phyloP scores from a whole-genome alignment of 345 rosid species.

The Eucalyptus camaldulensis region DNA sequence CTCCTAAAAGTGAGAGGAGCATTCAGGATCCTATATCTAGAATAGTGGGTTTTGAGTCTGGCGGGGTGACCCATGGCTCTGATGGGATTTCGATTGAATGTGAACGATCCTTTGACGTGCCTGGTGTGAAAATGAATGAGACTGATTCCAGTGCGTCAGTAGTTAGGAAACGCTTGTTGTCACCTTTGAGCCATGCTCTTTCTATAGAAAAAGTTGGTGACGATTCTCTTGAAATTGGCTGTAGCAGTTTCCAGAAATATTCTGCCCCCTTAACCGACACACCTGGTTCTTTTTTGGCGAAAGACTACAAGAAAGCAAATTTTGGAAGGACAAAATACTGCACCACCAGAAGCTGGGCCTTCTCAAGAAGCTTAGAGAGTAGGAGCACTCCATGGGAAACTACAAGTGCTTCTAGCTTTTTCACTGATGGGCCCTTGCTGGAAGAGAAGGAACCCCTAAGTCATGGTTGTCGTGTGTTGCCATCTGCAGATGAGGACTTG shows the following conservation, averaged over 20 bases:
- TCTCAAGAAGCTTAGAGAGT: constrained; percentile 35
- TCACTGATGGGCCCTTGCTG: constrained; percentile 73
- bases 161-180: constrained; percentile 56
- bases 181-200: constrained; percentile 55
- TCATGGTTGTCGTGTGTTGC: constrained; percentile 9
- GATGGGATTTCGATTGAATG: constrained; percentile 18
- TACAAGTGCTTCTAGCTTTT: constrained; percentile 22
- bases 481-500: constrained; percentile 20
- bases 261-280: constrained; percentile 12
- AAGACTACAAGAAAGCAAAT: constrained; percentile 55
- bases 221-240: constrained; percentile 46
- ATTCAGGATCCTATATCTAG: constrained; percentile 45
- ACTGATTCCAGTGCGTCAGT: constrained; percentile 40
- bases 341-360: constrained; percentile 15
- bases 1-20: constrained; percentile 16
- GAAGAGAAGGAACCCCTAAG: constrained; percentile 15
- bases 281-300: constrained; percentile 9
- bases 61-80: constrained; percentile 7
- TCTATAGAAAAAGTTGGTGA: constrained; percentile 44
- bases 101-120: constrained; percentile 10
- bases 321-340: constrained; percentile 20
- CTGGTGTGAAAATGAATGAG: constrained; percentile 14
- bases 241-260: constrained; percentile 18
- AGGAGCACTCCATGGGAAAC: constrained; percentile 12
- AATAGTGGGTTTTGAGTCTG: constrained; percentile 71